Evolutionary conservation across 2,329 filamentous ascomycete species (phyloP).

Genomic region (Grosmannia penicillata): DNA sequence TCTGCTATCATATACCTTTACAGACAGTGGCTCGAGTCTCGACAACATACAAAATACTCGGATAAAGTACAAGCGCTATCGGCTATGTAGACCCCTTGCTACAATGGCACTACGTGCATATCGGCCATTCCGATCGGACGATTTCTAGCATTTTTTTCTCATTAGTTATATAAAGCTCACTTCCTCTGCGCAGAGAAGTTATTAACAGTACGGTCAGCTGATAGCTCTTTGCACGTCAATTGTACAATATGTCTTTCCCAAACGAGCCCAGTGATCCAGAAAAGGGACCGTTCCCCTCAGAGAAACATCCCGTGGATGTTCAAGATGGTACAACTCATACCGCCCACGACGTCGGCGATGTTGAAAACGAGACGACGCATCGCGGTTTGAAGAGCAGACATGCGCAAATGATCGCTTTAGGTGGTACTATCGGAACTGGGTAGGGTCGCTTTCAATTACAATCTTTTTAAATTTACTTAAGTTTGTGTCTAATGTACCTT

Average conservation of each 20-base stretch:
- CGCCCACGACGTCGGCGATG: neutral
- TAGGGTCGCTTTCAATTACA: neutral
- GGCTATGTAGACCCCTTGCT: too few species aligned
- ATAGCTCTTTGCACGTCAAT: too few species aligned
- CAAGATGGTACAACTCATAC: neutral
- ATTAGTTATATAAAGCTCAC: too few species aligned
- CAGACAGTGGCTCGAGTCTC: too few species aligned
- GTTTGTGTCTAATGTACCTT: neutral
- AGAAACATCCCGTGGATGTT: neutral
- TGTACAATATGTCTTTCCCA: neutral
- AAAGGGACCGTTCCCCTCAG: neutral
- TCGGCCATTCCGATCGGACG: too few species aligned
- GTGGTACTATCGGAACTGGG: constrained; percentile 32
- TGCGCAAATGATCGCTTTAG: constrained; percentile 34
- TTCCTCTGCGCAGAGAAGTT: too few species aligned
- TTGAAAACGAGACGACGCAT: neutral
- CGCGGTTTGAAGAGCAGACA: constrained; percentile 26
- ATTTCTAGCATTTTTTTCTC: too few species aligned
- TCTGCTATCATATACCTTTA: too few species aligned
- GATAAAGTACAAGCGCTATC: too few species aligned
- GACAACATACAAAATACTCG: too few species aligned
- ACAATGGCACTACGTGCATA: too few species aligned
- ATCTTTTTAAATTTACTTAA: neutral
- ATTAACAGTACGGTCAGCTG: too few species aligned
- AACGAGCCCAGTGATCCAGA: neutral